Evolutionary conservation across 169 alveolate genomes (phyloP), one percentile per base, ranked within the genome.

Genomic region (Theileria sp.): DNA sequence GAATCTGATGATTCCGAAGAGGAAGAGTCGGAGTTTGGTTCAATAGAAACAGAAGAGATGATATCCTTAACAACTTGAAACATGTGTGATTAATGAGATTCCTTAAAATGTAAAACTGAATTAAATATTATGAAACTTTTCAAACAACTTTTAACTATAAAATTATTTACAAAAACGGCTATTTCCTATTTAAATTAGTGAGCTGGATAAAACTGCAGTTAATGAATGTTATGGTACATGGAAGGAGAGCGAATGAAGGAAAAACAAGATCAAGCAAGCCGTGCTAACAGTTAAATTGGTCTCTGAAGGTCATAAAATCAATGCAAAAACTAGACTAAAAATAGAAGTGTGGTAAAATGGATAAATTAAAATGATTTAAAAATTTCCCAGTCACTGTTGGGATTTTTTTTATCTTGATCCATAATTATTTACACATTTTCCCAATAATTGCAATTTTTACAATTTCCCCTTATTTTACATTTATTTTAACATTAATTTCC

Each of bases 201-300:
- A 44, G 54, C 54, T 44, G 54, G 12, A 44, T 44, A 44, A 15
- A 44, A 44, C 12, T 44, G 54, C 54, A 44, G 12, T 44, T 44
- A 26, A 23, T 0, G 9, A 26, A 23, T 28, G 50, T 6, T 64
- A 64, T 64, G 50, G 6, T 64, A 64, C 72, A 64, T 64, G 32
- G 72, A 64, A 64, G 72, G 72, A 28, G 25, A 38, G 69, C 10
- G 51, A 28, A 64, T 28, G 68, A 25, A 64, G 34, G 1, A 64
- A n/a, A n/a, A 64, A 23, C 32, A 0, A 64, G 72, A 15, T 26
- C 51, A 38, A 64, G 72, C 72, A 64, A 64, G 50, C 38, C 51
- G 72, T 64, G 72, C 72, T 64, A 64, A 28, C 36, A 8, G 17
- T 19, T 64, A 64, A 21, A 15, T 64, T 28, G 15, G 23, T 13